Percentiles rank a stretch among this genome's conserved stretches.
These are phyloP conservation scores for Colletotrichum tanaceti DNA, from an alignment of 2,329 filamentous ascomycete genomes.

Conservation along the genomic window DNA sequence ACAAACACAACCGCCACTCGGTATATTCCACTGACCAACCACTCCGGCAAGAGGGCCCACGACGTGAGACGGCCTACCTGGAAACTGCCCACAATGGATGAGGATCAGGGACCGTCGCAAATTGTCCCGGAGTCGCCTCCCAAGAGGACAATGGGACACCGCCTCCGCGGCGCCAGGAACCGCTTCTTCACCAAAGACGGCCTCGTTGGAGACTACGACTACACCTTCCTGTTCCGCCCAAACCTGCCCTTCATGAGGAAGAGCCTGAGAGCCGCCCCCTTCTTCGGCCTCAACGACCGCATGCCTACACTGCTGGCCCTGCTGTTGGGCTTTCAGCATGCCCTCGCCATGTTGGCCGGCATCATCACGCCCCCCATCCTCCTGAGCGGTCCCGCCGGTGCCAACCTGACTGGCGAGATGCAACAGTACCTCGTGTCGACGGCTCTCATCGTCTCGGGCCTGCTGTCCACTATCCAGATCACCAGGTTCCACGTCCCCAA, in stretches of 20 bases:
- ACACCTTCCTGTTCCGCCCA: constrained; percentile 85
- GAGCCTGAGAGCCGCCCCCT: constrained; percentile 70
- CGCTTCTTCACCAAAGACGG: constrained; percentile 73
- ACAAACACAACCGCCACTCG: not conserved
- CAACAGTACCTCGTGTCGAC: constrained; percentile 85
- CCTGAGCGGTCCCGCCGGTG: constrained; percentile 69
- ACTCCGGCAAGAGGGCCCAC: not conserved
- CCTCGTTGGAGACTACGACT: constrained; percentile 88
- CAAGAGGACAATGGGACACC: constrained; percentile 49
- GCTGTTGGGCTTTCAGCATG: constrained; percentile 82
- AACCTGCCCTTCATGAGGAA: constrained; percentile 86
- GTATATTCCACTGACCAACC: not conserved
- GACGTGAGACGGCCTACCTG: constrained; percentile 8
- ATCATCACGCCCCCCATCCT: constrained; percentile 85
- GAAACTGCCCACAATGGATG: constrained; percentile 60
- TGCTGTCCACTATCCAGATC: constrained; percentile 81
- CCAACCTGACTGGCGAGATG: constrained; percentile 69
- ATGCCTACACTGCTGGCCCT: constrained; percentile 82
- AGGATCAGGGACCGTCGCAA: constrained; percentile 64
- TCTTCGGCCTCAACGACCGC: constrained; percentile 84
- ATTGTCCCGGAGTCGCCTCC: constrained; percentile 57
- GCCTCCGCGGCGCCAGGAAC: constrained; percentile 50
- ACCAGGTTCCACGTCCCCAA: constrained; percentile 78
- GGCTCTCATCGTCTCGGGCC: constrained; percentile 80
- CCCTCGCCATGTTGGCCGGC: constrained; percentile 79